Base-by-base conservation (phyloP, 1,284 basidiomycete species). In the Phylloboletellus chloephorus region DNA sequence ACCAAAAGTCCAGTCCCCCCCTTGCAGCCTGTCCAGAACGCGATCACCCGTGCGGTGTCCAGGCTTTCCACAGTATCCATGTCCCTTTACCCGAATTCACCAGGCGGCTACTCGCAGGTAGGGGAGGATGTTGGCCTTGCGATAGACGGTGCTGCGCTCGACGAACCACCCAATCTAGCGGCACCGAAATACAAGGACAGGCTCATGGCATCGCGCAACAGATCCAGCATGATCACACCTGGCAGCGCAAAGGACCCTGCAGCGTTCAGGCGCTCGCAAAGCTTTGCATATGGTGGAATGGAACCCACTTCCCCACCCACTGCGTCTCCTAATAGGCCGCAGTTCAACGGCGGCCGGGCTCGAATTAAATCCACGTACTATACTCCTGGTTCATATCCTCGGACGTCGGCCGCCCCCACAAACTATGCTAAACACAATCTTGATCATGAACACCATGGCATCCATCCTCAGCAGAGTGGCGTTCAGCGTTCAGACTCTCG, bases 311-410 rank as follows among this genome's bases (percentile, higher is more conserved):
- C 78, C 7, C 75, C 78, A 8, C 52, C 46, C 11, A 29, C 26
- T n/a, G 35, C 21, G 26, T 44, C 46, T 34, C 31, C 37, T 3
- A 39, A 41, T 17, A 43, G 54, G 47, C 56, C 57, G 2, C 57
- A 54, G 10, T 50, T 58, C 2, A 58, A 57, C 15, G 69, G 67
- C 37, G 75, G 81, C 28, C 76, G 82, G 29, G 74, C 72, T 31
- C 73, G 74, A 31, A 76, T 84, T 48, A 81, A 81, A 58, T 80
- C 79, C 5, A 72, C 81, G 7, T 81, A 85, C 52, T 82, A 79
- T 45, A 69, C 71, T 10, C 66, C 72, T 3, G 72, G 73, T 9
- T 64, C 72, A 2, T 73, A 79, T 52, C 71, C 78, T 34, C 75
- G 78, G 23, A 63, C 62, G 42, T 76, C 78, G 22, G 61, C 64